A percentile compares a stretch with the other conserved stretches of the same genome.
phyloP scores from a whole-genome alignment of 148 eudicot species.

The Rhododendron ovatum region DNA sequence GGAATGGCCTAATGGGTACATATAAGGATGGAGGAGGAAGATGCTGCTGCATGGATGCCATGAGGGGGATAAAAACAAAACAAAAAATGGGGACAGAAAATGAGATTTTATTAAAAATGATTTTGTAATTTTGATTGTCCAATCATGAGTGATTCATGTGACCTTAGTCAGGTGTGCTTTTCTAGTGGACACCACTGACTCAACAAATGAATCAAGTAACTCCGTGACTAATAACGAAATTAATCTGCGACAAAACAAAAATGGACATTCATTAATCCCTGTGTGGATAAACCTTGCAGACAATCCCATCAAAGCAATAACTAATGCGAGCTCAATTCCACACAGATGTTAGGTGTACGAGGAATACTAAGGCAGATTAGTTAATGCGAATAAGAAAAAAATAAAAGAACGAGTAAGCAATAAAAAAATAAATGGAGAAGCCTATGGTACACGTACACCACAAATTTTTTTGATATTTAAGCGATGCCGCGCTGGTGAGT shows the following conservation, averaged over 20 bases:
- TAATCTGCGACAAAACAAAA: background rate
- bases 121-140: background rate
- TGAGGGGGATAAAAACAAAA: background rate
- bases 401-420: background rate
- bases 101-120: background rate
- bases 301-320: background rate
- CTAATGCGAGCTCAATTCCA: background rate
- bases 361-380: background rate
- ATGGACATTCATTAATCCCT: background rate
- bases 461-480: too few species aligned
- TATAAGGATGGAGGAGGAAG: background rate
- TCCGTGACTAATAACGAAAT: background rate
- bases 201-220: background rate
- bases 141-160: background rate
- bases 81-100: background rate
- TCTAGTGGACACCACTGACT: background rate
- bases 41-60: background rate
- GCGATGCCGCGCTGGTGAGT: too few species aligned
- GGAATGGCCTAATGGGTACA: background rate
- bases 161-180: background rate
- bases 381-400: background rate
- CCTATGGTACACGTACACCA: too few species aligned
- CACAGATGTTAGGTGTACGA: background rate
- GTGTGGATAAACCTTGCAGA: background rate
- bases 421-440: too few species aligned